Evolutionary conservation across 805 yeast genomes (phyloP), one percentile per base, ranked within the genome.

Genomic region (Yarrowia sp.): DNA sequence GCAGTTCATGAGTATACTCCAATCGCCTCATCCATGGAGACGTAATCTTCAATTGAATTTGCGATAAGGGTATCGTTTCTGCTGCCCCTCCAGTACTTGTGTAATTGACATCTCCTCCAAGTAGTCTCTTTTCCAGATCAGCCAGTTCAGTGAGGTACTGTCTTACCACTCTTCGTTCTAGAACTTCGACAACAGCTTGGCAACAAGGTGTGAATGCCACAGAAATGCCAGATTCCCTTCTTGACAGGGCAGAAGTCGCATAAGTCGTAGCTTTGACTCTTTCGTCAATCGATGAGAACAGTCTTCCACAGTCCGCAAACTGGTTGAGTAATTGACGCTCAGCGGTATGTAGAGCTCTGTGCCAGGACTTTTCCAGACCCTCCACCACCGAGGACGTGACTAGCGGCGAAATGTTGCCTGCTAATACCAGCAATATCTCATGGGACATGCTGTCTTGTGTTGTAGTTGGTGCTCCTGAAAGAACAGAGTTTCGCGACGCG

Each of bases 361-460:
- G 47, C 44, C 43, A 65, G 15, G 58, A 61, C 19, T 40, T 40
- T 8, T 60, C 39, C 39, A 53, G 47, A 9, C 43, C 66, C 15
- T 58, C 44, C 10, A 40, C 43, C n/a, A 64, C 43, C 1, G 49
- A 33, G 12, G 46, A 38, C 10, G 38, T 46, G 15, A 65, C 58
- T 8, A 72, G 53, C 12, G 68, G 68, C 42, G 73, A 69, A 17
- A 40, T 52, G 44, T 60, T 69, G 38, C 74, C 74, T 8, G 73
- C 72, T 53, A 73, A 58, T 9, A 71, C 73, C 30, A 72, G 61
- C 68, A 73, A 55, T 12, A 72, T 61, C 47, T 73, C 74, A 36
- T 72, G 74, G 33, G 72, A 69, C 75, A 73, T 73, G 52, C 30
- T 19, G 44, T 43, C 47, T 43, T 9, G 24, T 17, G 63, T 53